phyloP scores from a whole-genome alignment of 371 early-diverging fungal species.

The Actinomucor elegans region DNA sequence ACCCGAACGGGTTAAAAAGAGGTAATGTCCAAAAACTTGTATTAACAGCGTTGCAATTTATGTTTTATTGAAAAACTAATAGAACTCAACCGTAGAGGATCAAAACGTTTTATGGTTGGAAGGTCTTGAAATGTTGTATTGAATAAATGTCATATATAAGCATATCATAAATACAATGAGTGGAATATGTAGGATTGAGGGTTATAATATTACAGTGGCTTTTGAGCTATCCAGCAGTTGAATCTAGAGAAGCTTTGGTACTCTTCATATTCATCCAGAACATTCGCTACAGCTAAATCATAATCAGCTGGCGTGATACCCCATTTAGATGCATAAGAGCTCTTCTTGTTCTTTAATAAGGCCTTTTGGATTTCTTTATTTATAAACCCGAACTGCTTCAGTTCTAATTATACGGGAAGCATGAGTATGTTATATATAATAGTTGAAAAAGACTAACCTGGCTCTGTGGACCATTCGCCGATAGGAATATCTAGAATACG shows the following conservation, averaged over 20 bases:
- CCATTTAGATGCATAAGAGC: slow-evolving; percentile 35
- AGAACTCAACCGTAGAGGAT: slow-evolving; percentile 43
- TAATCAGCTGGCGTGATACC: slow-evolving; percentile 44
- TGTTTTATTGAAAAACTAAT: slow-evolving; percentile 50
- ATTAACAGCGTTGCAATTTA: background rate
- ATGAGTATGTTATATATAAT: background rate
- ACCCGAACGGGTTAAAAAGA: slow-evolving; percentile 18
- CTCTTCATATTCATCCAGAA: slow-evolving; percentile 46
- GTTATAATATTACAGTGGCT: slow-evolving; percentile 25
- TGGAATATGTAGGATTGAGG: background rate
- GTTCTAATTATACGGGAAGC: slow-evolving; percentile 25
- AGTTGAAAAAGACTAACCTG: slow-evolving; percentile 16
- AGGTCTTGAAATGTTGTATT: slow-evolving; percentile 11
- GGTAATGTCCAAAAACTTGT: slow-evolving; percentile 11
- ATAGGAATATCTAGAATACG: slow-evolving; percentile 41
- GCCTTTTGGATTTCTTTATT: slow-evolving; percentile 50
- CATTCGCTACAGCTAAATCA: slow-evolving; percentile 40
- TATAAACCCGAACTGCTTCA: slow-evolving; percentile 51
- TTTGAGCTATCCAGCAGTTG: slow-evolving; percentile 42
- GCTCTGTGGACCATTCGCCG: slow-evolving; percentile 50
- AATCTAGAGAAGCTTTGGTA: slow-evolving; percentile 43
- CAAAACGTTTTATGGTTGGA: slow-evolving; percentile 39
- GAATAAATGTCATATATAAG: background rate
- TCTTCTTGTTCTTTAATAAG: slow-evolving; percentile 32
- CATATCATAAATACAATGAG: background rate